These are phyloP conservation scores for Paraphoma sp. DNA, from an alignment of 2,329 filamentous ascomycete species.

Conservation along the genomic window DNA sequence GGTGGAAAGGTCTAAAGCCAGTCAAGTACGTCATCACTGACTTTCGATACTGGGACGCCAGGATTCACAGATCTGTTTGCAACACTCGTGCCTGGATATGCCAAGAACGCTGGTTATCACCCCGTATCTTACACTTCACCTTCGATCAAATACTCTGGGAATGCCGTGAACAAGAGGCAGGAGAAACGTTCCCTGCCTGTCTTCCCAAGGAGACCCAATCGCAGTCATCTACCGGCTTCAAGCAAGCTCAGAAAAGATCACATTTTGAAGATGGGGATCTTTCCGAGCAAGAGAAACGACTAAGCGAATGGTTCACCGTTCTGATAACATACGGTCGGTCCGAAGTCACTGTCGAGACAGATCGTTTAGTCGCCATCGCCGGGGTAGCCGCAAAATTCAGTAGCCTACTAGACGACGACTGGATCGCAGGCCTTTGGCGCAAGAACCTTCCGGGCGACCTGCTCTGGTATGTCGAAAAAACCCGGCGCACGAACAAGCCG, in stretches of 20 bases:
- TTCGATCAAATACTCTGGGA: slow-evolving; percentile 28
- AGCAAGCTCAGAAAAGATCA: not conserved
- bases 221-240: not conserved
- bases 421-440: not conserved
- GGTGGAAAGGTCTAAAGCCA: not conserved
- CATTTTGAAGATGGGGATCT: not conserved
- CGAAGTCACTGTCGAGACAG: not conserved
- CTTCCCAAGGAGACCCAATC: not conserved
- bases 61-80: slow-evolving; percentile 1
- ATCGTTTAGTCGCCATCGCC: not conserved
- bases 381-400: not conserved
- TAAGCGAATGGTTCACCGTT: not conserved
- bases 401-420: not conserved
- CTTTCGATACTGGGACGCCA: not conserved
- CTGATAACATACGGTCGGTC: not conserved
- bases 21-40: not conserved
- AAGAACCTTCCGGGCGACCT: not conserved
- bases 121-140: slow-evolving; percentile 22
- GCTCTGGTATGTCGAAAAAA: not conserved
- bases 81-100: slow-evolving; percentile 7
- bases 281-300: not conserved
- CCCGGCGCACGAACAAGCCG: not conserved
- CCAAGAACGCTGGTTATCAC: slow-evolving; percentile 22
- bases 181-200: slow-evolving; percentile 8
- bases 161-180: slow-evolving; percentile 13